Base-by-base conservation (phyloP, 208 protist species). In the Angomonas ambiguus region DNA sequence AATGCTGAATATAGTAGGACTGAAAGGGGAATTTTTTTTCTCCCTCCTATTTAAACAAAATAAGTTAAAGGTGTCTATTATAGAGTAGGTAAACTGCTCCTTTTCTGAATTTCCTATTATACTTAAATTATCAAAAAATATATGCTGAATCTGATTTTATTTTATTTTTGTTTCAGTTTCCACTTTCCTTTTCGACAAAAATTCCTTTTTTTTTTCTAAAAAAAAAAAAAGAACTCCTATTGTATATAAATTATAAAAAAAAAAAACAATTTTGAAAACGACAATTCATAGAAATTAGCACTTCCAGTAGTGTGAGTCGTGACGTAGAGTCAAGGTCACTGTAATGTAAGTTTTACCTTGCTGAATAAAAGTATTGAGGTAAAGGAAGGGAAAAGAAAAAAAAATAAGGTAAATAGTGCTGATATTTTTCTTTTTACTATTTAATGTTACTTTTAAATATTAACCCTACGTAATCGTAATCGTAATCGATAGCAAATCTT, bases 31-130 rank as follows among this genome's bases (percentile, higher is more conserved):
- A 55, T n/a, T n/a, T n/a, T n/a, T n/a, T n/a, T n/a, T n/a, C n/a
- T n/a, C n/a, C n/a, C n/a, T 48, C 18, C 18, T 48, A 48, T 48
- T 20, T 48, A 48, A 11, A 48, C 11, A 48, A 48, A 18, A 20
- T 25, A 41, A 51, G 53, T 24, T 62, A 63, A 42, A 18, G 69
- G 35, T 74, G 51, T 42, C 55, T 60, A 4, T 55, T 18, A 55
- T 18, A 59, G 20, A 59, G 30, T 33, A 33, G 24, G 6, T n/a
- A 33, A 59, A 27, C 69, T 45, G 55, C 48, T 67, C 30, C 56
- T 1, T 70, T 42, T 56, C 67, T 71, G 28, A 71, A 68, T 32
- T 32, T 62, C 51, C 32, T 48, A 20, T 48, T 11, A 20, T 20
- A 20, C 38, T 48, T 48, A 11, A 60, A n/a, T n/a, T n/a, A n/a